Conservation (phyloP, 164 flowering plant genomes). For the Houttuynia cordata region DNA sequence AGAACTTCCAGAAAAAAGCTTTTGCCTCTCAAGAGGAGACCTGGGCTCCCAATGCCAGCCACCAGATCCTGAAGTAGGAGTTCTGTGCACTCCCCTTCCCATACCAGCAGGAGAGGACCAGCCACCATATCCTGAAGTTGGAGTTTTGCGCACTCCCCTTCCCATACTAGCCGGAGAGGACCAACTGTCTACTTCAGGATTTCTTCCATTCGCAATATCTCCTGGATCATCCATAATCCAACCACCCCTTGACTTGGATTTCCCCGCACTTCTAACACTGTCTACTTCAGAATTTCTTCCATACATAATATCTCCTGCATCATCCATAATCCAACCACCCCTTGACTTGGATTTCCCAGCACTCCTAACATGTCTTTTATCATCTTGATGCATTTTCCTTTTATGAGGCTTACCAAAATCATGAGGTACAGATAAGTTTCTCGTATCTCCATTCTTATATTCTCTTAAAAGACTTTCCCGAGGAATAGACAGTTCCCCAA, state of each 20-base stretch:
- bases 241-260: conserved; percentile 39
- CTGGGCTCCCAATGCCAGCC: conserved; percentile 20
- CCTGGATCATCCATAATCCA: conserved; percentile 38
- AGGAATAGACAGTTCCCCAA: conserved; percentile 15
- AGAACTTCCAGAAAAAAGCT: conserved; percentile 8
- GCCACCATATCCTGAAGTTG: conserved; percentile 9
- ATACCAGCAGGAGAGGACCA: conserved; percentile 20
- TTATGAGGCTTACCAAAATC: conserved; percentile 21
- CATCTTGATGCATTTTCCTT: conserved; percentile 24
- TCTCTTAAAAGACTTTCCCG: conserved; percentile 10
- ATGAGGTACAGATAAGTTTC: conserved; percentile 14
- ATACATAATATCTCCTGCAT: too few relatives aligned
- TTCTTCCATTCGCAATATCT: conserved; percentile 12
- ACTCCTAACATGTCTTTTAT: conserved; percentile 15
- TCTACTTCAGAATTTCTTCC: too few relatives aligned
- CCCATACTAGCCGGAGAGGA: conserved; percentile 8
- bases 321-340: conserved; percentile 42
- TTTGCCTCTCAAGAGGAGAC: conserved; percentile 15
- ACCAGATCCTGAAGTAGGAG: conserved; percentile 6
- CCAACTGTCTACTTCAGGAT: conserved; percentile 13
- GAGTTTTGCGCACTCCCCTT: conserved; percentile 10
- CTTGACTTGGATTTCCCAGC: conserved; percentile 30
- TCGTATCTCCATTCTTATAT: conserved; percentile 6
- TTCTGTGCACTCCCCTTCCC: conserved; percentile 10
- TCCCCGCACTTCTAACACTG: conserved; percentile 16